Conservation (phyloP, 2,329 filamentous ascomycete species). For the Sporothrix euskadiensis region DNA sequence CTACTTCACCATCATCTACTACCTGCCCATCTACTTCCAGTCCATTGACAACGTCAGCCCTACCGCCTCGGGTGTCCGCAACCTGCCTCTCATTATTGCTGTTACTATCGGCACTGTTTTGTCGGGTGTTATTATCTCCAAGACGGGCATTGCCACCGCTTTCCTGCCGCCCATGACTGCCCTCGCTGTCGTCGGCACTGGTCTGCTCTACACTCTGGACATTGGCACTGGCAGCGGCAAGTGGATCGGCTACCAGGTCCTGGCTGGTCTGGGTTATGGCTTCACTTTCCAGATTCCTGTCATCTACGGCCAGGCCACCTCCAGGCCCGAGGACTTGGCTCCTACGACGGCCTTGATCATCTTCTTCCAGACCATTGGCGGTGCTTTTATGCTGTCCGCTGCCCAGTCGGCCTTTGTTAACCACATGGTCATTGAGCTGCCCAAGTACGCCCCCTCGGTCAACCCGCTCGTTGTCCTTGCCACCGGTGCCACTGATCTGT, state of each 20-base stretch:
- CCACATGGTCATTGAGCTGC: slow-evolving; percentile 38
- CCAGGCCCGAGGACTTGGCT: slow-evolving; percentile 41
- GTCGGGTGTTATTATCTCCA: slow-evolving; percentile 40
- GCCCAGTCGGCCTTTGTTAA: slow-evolving; percentile 46
- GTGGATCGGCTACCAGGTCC: slow-evolving; percentile 53
- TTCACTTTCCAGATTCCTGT: slow-evolving; percentile 49
- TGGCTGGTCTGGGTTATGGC: slow-evolving; percentile 50
- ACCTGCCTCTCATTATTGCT: slow-evolving; percentile 45
- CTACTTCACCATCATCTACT: slow-evolving; percentile 49
- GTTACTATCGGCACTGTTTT: slow-evolving; percentile 43
- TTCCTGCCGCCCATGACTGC: slow-evolving; percentile 41
- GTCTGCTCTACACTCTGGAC: slow-evolving; percentile 44
- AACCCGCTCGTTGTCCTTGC: slow-evolving; percentile 35
- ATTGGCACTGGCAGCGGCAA: slow-evolving; percentile 38
- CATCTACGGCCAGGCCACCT: slow-evolving; percentile 41
- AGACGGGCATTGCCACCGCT: slow-evolving; percentile 39
- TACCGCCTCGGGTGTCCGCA: slow-evolving; percentile 43
- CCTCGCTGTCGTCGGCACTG: slow-evolving; percentile 42
- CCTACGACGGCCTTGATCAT: slow-evolving; percentile 45
- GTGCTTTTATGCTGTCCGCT: slow-evolving; percentile 50
- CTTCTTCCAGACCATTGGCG: slow-evolving; percentile 49
- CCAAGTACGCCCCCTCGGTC: slow-evolving; percentile 30
- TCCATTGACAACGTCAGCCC: slow-evolving; percentile 46
- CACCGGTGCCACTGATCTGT: slow-evolving; percentile 53
- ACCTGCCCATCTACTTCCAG: slow-evolving; percentile 56